A percentile compares a stretch with the other conserved stretches of the same genome.
These are phyloP conservation scores for Pichia sp. DNA, from an alignment of 1,139 yeast species.

Conservation along the genomic window DNA sequence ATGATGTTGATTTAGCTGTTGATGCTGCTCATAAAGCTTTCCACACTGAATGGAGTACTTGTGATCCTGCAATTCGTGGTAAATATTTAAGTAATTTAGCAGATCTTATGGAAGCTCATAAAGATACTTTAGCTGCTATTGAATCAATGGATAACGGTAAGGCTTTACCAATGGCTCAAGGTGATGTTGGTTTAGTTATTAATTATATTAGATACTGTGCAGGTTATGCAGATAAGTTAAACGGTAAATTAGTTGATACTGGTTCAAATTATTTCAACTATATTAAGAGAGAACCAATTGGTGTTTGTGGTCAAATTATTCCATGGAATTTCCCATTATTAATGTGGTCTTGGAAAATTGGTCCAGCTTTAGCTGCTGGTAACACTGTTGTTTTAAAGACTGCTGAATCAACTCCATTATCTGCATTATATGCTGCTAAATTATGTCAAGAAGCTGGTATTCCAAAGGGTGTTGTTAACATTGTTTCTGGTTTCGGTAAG, in stretches of 20 bases:
- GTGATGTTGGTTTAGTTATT: conserved; percentile 53
- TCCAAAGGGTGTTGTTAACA: conserved; percentile 75
- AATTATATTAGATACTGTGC: conserved; percentile 57
- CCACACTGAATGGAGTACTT: conserved; percentile 38
- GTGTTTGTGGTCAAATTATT: conserved; percentile 83
- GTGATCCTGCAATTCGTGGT: conserved; percentile 46
- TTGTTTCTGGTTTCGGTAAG: conserved; percentile 70
- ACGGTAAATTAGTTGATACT: conserved; percentile 57
- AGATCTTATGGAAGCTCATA: conserved; percentile 49
- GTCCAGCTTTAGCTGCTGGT: conserved; percentile 78
- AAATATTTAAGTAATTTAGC: conserved; percentile 52
- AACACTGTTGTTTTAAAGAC: conserved; percentile 70
- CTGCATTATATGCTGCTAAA: conserved; percentile 60
- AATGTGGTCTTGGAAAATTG: conserved; percentile 78
- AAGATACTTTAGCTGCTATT: conserved; percentile 52
- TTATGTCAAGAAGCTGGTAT: conserved; percentile 63
- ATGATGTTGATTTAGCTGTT: conserved; percentile 63
- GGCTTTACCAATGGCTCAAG: conserved; percentile 43
- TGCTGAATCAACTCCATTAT: conserved; percentile 74
- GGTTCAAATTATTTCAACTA: conserved; percentile 56
- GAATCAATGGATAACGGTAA: conserved; percentile 80
- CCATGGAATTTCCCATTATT: conserved; percentile 89
- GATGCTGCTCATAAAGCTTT: conserved; percentile 55
- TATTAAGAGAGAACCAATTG: conserved; percentile 66
- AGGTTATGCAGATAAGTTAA: conserved; percentile 66